Percentiles rank a stretch among this genome's conserved stretches.
phyloP scores from a whole-genome alignment of 805 yeast genomes.

The Helenozyma baotianmanensis region DNA sequence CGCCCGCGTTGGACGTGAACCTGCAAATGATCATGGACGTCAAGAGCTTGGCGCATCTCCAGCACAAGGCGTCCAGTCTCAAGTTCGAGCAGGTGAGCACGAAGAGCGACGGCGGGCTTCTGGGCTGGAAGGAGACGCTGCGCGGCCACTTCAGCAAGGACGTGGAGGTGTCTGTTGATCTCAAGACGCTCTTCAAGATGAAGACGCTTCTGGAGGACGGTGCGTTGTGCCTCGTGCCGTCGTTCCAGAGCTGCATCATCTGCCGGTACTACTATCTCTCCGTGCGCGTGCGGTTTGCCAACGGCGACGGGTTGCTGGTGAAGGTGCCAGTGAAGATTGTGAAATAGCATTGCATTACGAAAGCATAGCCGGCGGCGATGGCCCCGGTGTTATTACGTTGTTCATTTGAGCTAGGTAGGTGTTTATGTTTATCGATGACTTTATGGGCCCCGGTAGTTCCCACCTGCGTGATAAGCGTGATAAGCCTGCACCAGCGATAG shows the following conservation, averaged over 20 bases:
- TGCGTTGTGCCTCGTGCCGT: conserved; percentile 21
- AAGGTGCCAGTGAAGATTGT: conserved; percentile 18
- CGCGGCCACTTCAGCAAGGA: conserved; percentile 4
- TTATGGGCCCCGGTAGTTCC: too few species aligned
- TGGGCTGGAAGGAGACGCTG: conserved; percentile 6
- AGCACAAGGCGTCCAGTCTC: conserved; percentile 17
- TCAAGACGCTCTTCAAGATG: conserved; percentile 9
- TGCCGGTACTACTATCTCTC: conserved; percentile 23
- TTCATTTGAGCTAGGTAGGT: too few species aligned
- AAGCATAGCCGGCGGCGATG: too few species aligned
- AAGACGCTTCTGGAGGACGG: conserved; percentile 13
- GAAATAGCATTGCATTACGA: too few species aligned
- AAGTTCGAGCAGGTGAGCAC: conserved; percentile 13
- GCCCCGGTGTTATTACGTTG: too few species aligned
- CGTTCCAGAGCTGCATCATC: conserved; percentile 25
- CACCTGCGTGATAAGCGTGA: too few species aligned
- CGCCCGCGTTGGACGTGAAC: conserved; percentile 15
- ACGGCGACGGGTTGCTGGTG: conserved; percentile 15
- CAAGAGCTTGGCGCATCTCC: conserved; percentile 21
- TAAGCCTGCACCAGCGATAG: too few species aligned
- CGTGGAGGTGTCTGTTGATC: conserved; percentile 8
- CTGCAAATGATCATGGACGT: conserved; percentile 23
- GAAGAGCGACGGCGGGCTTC: conserved; percentile 9
- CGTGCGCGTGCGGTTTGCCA: conserved; percentile 16
- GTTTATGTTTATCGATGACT: too few species aligned